A percentile compares a stretch with the other conserved stretches of the same genome.
Conservation (phyloP, 1,284 basidiomycete genomes). For the Fomes fomentarius region DNA sequence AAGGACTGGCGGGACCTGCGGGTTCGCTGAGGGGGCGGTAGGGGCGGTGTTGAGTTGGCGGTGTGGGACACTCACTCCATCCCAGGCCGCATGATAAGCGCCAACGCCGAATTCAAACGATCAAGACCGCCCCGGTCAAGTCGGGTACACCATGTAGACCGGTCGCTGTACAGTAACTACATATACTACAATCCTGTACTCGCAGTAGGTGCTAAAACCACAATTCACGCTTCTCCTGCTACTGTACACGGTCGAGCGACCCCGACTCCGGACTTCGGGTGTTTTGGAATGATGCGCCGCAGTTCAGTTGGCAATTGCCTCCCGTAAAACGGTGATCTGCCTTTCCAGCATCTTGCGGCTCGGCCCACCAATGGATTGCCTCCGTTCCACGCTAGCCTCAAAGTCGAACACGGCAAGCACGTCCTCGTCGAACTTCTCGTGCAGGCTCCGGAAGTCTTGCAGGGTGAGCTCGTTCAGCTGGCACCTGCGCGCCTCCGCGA, state of each 20-base stretch:
- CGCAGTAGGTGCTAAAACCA: too few species aligned
- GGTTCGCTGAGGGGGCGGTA: conserved; percentile 4
- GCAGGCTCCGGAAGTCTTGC: conserved; percentile 78
- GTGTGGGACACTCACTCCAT: conserved; percentile 14
- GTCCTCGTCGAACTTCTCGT: conserved; percentile 82
- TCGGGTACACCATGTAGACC: too few species aligned
- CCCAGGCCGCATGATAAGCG: conserved; percentile 15
- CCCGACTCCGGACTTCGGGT: too few species aligned
- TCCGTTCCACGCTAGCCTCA: conserved; percentile 93
- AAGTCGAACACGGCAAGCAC: conserved; percentile 87
- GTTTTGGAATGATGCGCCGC: too few species aligned
- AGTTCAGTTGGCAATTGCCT: conserved; percentile 39
- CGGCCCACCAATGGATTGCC: conserved; percentile 92
- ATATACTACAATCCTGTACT: too few species aligned
- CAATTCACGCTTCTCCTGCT: too few species aligned
- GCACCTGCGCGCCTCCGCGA: conserved; percentile 85
- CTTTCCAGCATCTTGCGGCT: conserved; percentile 84
- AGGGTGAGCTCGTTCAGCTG: conserved; percentile 84
- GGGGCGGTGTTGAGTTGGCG: conserved; percentile 24
- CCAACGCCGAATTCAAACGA: conserved; percentile 1
- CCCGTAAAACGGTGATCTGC: conserved; percentile 78
- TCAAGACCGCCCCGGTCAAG: not conserved
- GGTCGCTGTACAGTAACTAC: too few species aligned
- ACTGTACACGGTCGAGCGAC: too few species aligned
- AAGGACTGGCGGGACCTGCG: conserved; percentile 20